These are phyloP conservation scores for Closterium sp. DNA, from an alignment of 139 green algal species.

Conservation along the genomic window DNA sequence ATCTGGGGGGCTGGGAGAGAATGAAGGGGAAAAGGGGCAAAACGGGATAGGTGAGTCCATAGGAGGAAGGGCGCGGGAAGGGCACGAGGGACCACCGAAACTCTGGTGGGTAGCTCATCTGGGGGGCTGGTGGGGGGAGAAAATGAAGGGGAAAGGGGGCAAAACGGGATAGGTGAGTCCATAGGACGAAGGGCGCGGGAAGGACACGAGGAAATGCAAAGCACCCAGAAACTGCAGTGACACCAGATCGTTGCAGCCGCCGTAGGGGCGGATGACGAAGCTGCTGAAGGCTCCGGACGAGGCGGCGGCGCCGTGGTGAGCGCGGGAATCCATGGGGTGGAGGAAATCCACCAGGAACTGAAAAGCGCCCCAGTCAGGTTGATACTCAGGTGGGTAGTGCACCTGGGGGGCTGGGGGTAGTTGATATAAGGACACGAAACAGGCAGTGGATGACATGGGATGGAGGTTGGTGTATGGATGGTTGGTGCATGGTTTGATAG, in stretches of 20 bases:
- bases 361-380: slow-evolving; percentile 23
- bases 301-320: neutral
- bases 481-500: too few species aligned
- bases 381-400: slow-evolving; percentile 35
- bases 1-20: neutral
- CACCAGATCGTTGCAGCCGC: too few species aligned
- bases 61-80: too few species aligned
- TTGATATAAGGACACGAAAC: neutral
- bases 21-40: neutral
- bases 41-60: neutral
- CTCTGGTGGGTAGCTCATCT: slow-evolving; percentile 31
- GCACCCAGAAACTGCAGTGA: too few species aligned
- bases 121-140: neutral
- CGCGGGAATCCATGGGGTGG: slow-evolving; percentile 1
- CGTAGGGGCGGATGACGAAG: slow-evolving; percentile 3
- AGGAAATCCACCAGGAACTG: slow-evolving; percentile 38
- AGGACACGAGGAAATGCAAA: too few species aligned
- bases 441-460: too few species aligned
- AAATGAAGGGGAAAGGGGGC: neutral
- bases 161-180: neutral
- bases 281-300: neutral
- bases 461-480: neutral
- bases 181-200: too few species aligned
- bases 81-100: too few species aligned
- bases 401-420: slow-evolving; percentile 5